Percentiles rank a stretch among this genome's conserved stretches.
Evolutionary conservation across 2,329 filamentous ascomycete species (phyloP).

Genomic region (Cercospora zeina): DNA sequence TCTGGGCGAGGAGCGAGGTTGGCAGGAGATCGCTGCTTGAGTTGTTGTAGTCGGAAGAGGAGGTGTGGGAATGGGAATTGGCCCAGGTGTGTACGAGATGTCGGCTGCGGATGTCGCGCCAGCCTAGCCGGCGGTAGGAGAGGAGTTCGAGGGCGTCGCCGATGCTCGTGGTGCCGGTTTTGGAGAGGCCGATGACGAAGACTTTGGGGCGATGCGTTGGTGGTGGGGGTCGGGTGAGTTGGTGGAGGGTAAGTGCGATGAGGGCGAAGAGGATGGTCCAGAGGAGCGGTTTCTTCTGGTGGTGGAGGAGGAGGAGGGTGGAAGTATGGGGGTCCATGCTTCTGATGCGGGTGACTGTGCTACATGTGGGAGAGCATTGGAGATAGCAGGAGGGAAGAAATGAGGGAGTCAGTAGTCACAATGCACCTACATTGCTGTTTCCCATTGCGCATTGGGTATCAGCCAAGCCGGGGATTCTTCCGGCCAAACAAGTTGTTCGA

Average conservation of each 20-base stretch:
- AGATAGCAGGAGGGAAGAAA: not conserved
- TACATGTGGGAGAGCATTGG: too few species aligned
- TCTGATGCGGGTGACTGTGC: not conserved
- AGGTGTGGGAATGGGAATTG: not conserved
- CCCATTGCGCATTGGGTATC: too few species aligned
- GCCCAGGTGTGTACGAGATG: slow-evolving; percentile 37
- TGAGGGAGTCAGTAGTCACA: too few species aligned
- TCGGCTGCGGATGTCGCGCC: slow-evolving; percentile 38
- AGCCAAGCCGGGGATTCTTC: not conserved
- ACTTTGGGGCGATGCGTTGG: slow-evolving; percentile 35
- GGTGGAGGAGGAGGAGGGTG: not conserved
- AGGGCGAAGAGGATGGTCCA: slow-evolving; percentile 7
- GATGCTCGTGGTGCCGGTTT: slow-evolving; percentile 38
- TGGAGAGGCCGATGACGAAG: slow-evolving; percentile 39
- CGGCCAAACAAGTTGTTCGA: not conserved
- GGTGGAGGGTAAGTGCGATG: slow-evolving; percentile 2
- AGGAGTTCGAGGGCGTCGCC: slow-evolving; percentile 37
- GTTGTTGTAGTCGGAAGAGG: not conserved
- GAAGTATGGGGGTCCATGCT: not conserved
- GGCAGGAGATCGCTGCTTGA: slow-evolving; percentile 27
- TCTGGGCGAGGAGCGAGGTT: slow-evolving; percentile 29
- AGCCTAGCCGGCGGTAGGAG: slow-evolving; percentile 37
- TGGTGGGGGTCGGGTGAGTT: slow-evolving; percentile 29
- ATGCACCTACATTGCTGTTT: not conserved
- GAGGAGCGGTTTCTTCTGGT: not conserved